Conservation (phyloP, 768 basidiomycete genomes). For the Leucocoprinus birnbaumii region DNA sequence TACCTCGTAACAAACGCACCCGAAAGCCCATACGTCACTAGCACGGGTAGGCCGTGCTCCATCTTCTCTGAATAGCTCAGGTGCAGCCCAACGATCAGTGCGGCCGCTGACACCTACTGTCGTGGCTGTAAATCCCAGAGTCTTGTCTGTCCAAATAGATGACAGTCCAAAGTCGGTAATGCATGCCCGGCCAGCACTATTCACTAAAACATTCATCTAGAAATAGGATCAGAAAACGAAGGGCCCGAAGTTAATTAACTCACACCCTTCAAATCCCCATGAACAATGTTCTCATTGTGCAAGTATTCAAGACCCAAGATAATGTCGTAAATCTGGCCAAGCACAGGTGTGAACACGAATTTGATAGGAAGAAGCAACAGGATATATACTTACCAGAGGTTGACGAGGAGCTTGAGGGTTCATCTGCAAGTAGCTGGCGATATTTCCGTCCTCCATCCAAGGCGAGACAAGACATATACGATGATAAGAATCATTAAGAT, state of each 20-base stretch:
- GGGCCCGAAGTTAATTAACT: background rate
- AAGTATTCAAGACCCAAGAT: constrained; percentile 12
- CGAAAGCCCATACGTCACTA: constrained; percentile 13
- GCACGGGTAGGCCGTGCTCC: background rate
- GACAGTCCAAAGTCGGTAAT: constrained; percentile 17
- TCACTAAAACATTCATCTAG: constrained; percentile 15
- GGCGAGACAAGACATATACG: no score
- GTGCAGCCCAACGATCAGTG: constrained; percentile 16
- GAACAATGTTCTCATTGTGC: constrained; percentile 13
- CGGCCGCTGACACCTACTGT: background rate
- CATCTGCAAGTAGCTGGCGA: no score
- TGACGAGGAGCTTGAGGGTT: no score
- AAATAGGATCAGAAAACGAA: background rate
- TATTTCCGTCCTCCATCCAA: no score
- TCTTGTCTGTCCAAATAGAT: constrained; percentile 8
- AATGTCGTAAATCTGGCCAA: constrained; percentile 12
- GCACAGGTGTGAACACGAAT: background rate
- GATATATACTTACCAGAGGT: no score
- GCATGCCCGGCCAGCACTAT: constrained; percentile 11
- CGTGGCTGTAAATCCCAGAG: background rate
- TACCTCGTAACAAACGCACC: background rate
- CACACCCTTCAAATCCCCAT: constrained; percentile 18
- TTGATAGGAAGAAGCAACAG: no score
- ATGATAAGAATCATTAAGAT: no score
- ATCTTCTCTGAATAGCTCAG: constrained; percentile 12